A percentile compares a stretch with the other conserved stretches of the same genome.
These are phyloP conservation scores for Triglochin maritima DNA, from an alignment of 106 monocot species.

Conservation along the genomic window DNA sequence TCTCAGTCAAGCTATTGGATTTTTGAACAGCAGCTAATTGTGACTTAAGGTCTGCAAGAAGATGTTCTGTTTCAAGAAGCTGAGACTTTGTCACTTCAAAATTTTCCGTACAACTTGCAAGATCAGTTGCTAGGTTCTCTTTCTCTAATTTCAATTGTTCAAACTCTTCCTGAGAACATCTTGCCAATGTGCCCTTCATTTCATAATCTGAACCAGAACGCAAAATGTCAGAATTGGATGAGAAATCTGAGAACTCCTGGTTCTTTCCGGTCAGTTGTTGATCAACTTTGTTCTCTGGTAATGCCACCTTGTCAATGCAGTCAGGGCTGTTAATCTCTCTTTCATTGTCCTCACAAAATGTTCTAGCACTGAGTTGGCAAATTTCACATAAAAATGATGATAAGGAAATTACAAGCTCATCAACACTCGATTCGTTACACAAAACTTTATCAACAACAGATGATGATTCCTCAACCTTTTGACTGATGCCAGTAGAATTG, in stretches of 20 bases:
- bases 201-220: slow-evolving; percentile 27
- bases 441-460: slow-evolving; percentile 40
- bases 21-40: slow-evolving; percentile 58
- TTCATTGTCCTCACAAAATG: slow-evolving; percentile 21
- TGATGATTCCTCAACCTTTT: slow-evolving; percentile 49
- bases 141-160: slow-evolving; percentile 68
- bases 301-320: slow-evolving; percentile 81
- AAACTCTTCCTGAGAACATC: slow-evolving; percentile 38
- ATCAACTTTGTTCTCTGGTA: slow-evolving; percentile 57
- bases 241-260: slow-evolving; percentile 16
- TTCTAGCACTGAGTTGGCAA: slow-evolving; percentile 8
- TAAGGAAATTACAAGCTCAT: slow-evolving; percentile 42
- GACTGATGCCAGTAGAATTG: slow-evolving; percentile 16
- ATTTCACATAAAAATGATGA: slow-evolving; percentile 37
- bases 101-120: slow-evolving; percentile 47
- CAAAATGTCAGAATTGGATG: slow-evolving; percentile 28
- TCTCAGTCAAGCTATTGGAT: slow-evolving; percentile 72
- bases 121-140: slow-evolving; percentile 35
- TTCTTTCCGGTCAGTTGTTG: slow-evolving; percentile 21
- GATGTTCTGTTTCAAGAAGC: slow-evolving; percentile 40
- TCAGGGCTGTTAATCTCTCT: slow-evolving; percentile 34
- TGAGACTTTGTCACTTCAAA: slow-evolving; percentile 39
- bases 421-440: slow-evolving; percentile 21
- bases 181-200: slow-evolving; percentile 15
- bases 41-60: slow-evolving; percentile 30